phyloP scores from a whole-genome alignment of 352 stramenopile species.

The Globisporangium solare region DNA sequence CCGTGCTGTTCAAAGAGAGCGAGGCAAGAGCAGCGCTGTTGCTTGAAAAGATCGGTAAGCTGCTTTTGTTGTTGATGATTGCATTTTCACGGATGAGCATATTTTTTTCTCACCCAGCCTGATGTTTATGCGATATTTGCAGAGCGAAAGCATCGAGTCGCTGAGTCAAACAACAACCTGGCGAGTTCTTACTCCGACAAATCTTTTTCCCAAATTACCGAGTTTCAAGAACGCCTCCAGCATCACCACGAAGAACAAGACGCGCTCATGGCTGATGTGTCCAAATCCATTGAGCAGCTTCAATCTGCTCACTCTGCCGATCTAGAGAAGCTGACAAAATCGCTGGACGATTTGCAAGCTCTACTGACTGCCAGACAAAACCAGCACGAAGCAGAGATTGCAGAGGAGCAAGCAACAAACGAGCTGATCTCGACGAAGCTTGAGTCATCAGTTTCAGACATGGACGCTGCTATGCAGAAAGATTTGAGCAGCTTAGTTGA shows the following conservation, averaged over 20 bases:
- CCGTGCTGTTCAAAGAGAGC: conserved; percentile 51
- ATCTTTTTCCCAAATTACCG: conserved; percentile 34
- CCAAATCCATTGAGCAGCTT: conserved; percentile 39
- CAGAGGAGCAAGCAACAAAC: conserved; percentile 12
- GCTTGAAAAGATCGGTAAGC: conserved; percentile 48
- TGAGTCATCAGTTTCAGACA: conserved; percentile 16
- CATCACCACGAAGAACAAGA: conserved; percentile 51
- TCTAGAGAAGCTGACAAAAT: conserved; percentile 32
- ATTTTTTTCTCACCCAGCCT: background rate
- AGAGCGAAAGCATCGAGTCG: conserved; percentile 47
- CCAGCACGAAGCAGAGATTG: conserved; percentile 18
- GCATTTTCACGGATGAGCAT: background rate
- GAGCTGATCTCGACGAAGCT: conserved; percentile 23
- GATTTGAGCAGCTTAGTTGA: conserved; percentile 30
- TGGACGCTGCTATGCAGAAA: conserved; percentile 24
- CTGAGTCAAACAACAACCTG: conserved; percentile 43
- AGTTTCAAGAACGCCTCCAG: conserved; percentile 41
- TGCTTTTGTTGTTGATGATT: background rate
- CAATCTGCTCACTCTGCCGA: conserved; percentile 38
- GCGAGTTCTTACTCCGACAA: conserved; percentile 37
- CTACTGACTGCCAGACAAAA: conserved; percentile 18
- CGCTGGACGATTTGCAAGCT: conserved; percentile 24
- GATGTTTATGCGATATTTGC: conserved; percentile 1
- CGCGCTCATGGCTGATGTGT: conserved; percentile 36
- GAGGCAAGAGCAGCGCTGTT: conserved; percentile 42